Percentiles rank a stretch among this genome's conserved stretches.
Evolutionary conservation across 345 rosid species (phyloP).

Genomic region (Bruguiera gymnorhiza): DNA sequence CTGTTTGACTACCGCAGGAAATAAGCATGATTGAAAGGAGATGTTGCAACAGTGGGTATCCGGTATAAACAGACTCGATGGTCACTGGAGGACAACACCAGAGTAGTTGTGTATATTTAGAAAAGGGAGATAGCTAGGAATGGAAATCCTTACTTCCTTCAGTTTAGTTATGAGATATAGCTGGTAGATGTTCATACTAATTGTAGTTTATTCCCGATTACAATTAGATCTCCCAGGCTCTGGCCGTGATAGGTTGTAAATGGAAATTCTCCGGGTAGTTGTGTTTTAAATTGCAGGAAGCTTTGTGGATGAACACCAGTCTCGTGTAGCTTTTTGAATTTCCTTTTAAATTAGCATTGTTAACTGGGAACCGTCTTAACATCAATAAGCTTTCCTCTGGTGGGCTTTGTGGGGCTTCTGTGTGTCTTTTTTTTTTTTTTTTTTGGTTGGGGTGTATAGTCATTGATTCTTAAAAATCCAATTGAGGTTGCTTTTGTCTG

Average conservation of each 20-base stretch:
- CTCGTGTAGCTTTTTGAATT: too few species aligned
- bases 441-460: too few species aligned
- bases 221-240: slow-evolving; percentile 32
- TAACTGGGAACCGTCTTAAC: too few species aligned
- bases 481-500: too few species aligned
- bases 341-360: too few species aligned
- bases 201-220: slow-evolving; percentile 24
- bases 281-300: background rate
- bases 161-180: slow-evolving; percentile 32
- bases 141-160: slow-evolving; percentile 38
- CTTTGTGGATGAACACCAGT: too few species aligned
- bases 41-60: slow-evolving; percentile 9
- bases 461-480: too few species aligned
- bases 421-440: too few species aligned
- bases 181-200: slow-evolving; percentile 43
- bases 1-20: slow-evolving; percentile 48
- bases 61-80: slow-evolving; percentile 13
- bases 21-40: slow-evolving; percentile 40
- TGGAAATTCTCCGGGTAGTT: slow-evolving; percentile 30
- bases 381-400: too few species aligned
- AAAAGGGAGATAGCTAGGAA: slow-evolving; percentile 34
- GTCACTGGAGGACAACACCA: slow-evolving; percentile 18
- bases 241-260: slow-evolving; percentile 33
- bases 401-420: too few species aligned
- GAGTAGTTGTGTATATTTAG: slow-evolving; percentile 49